A percentile compares a stretch with the other conserved stretches of the same genome.
These are phyloP conservation scores for Phytophthora niederhauseri DNA, from an alignment of 352 stramenopile species.

Conservation along the genomic window DNA sequence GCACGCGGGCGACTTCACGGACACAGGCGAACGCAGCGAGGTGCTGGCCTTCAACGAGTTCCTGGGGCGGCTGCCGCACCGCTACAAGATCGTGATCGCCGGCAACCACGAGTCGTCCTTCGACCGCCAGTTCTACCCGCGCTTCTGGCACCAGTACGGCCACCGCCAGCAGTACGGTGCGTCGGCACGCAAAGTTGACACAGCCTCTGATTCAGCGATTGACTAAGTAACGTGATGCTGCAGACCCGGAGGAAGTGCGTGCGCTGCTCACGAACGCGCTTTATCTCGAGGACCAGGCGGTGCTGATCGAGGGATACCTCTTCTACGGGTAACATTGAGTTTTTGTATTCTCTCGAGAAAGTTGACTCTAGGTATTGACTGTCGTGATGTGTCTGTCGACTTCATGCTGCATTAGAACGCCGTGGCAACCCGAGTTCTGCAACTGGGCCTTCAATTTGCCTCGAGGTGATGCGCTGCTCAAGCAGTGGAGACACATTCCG, in stretches of 20 bases:
- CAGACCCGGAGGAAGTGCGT: conserved; percentile 71
- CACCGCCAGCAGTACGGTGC: conserved; percentile 63
- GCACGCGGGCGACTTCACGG: conserved; percentile 91
- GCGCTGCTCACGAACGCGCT: conserved; percentile 75
- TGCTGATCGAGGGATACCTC: conserved; percentile 72
- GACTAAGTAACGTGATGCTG: background rate
- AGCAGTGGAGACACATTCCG: conserved; percentile 61
- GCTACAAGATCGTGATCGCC: conserved; percentile 80
- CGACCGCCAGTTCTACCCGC: conserved; percentile 67
- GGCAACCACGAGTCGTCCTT: conserved; percentile 89
- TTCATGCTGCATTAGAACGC: conserved; percentile 36
- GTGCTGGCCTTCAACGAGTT: conserved; percentile 76
- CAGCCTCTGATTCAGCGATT: background rate
- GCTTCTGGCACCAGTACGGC: conserved; percentile 77
- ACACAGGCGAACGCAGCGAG: conserved; percentile 67
- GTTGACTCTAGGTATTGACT: background rate
- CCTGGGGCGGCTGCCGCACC: conserved; percentile 67
- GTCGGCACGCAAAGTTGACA: background rate
- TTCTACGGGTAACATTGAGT: conserved; percentile 62
- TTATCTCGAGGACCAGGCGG: conserved; percentile 79
- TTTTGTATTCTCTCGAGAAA: background rate
- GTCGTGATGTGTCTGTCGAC: background rate
- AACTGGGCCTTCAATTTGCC: conserved; percentile 84
- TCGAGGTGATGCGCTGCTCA: conserved; percentile 44
- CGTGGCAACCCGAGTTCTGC: conserved; percentile 87